These are phyloP conservation scores for Mycena metata DNA, from an alignment of 768 basidiomycete species.

Conservation along the genomic window DNA sequence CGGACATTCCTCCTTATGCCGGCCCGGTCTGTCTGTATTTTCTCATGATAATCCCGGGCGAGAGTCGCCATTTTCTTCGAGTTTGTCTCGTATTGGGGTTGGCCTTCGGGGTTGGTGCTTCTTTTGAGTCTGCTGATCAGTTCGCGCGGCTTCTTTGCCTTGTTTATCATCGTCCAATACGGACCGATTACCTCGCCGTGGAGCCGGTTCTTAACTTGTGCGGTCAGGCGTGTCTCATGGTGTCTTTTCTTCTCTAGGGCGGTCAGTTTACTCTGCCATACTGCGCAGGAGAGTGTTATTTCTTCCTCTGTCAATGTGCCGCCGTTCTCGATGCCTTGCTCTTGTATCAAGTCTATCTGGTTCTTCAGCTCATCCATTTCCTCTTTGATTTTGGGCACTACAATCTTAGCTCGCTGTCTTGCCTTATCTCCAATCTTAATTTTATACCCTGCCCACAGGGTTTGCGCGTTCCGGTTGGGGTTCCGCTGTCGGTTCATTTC, in stretches of 20 bases:
- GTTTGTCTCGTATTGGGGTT: constrained; percentile 10
- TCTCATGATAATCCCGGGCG: constrained; percentile 6
- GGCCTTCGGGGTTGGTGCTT: neutral
- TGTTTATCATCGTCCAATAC: neutral
- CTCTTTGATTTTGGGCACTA: neutral
- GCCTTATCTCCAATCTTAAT: neutral
- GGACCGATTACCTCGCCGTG: constrained; percentile 8
- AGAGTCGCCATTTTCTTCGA: constrained; percentile 10
- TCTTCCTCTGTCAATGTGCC: neutral
- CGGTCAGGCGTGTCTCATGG: neutral
- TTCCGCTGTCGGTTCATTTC: neutral
- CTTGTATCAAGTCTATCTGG: neutral
- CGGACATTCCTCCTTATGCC: neutral
- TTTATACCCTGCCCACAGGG: neutral
- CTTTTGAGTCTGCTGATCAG: neutral
- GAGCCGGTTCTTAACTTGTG: neutral
- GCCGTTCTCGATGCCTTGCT: no score
- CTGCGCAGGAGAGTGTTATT: neutral
- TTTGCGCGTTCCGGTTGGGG: neutral
- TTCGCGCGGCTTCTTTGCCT: neutral
- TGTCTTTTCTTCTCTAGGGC: neutral
- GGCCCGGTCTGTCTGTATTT: neutral
- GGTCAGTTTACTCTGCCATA: constrained; percentile 3
- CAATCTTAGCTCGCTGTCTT: neutral
- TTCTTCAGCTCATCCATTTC: constrained; percentile 6